Evolutionary conservation across 179 eudicot species (phyloP).

Genomic region (Sideroxylon spinosum): DNA sequence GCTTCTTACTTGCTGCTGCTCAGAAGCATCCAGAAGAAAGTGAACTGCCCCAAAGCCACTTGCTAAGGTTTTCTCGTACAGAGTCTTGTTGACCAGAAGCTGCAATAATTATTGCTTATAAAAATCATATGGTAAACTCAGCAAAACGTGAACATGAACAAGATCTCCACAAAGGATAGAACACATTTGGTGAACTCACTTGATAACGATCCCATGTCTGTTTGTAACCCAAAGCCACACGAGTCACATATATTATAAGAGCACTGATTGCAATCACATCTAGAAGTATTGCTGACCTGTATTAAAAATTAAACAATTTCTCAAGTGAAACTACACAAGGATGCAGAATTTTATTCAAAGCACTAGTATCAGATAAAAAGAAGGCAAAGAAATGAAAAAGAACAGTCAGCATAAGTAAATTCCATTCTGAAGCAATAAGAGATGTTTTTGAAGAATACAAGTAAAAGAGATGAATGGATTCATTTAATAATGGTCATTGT

Average conservation of each 20-base stretch:
- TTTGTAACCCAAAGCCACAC: conserved; percentile 92
- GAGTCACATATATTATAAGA: conserved; percentile 59
- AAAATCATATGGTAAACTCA: not conserved
- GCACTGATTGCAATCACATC: conserved; percentile 73
- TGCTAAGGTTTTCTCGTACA: conserved; percentile 90
- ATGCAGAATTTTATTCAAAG: not conserved
- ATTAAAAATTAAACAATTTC: conserved; percentile 11
- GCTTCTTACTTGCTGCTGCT: conserved; percentile 83
- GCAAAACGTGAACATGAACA: conserved; percentile 6
- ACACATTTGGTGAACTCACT: conserved; percentile 41
- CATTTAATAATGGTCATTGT: not conserved
- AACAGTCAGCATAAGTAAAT: not conserved
- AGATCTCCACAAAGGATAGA: not conserved
- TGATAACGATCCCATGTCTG: conserved; percentile 95
- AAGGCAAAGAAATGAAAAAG: not conserved
- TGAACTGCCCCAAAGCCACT: conserved; percentile 96
- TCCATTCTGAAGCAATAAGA: not conserved
- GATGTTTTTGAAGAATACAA: not conserved
- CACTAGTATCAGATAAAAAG: not conserved
- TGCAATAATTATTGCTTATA: conserved; percentile 23
- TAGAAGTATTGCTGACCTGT: conserved; percentile 75
- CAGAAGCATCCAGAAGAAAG: conserved; percentile 97
- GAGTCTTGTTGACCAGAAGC: conserved; percentile 91
- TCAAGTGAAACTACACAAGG: not conserved
- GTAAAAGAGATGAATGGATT: not conserved